Evolutionary conservation across 306 rosid genomes (phyloP), one percentile per base, ranked within the genome.

Genomic region (Rosa chinensis): DNA sequence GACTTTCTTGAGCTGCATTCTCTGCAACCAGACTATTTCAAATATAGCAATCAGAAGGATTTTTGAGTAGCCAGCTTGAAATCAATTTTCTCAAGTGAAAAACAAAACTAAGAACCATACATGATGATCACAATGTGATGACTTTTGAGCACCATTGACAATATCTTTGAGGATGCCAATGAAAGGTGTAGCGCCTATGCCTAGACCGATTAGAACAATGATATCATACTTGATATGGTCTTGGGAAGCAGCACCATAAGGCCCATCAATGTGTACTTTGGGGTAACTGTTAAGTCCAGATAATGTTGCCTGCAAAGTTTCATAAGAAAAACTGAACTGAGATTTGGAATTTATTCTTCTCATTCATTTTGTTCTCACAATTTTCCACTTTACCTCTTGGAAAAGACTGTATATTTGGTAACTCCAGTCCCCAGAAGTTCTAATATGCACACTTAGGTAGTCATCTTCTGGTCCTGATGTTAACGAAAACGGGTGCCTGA

Each of bases 401-500:
- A 89, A 94, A 64, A 89, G 86, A 75, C 79, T 86, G 85, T 90
- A 87, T 58, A 90, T 82, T 75, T 89, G 85, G 83, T 86, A 83
- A 82, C 97, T 94, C 98, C 98, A 90, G 78, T 92, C 98, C 70
- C 98, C 97, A 18, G 86, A 86, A 73, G 92, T 88, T 89, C 96
- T 83, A 52, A 94, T 92, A 81, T 94, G 98, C 76, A 92, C 94
- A 48, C 93, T 94, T 35, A 94, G 90, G 87, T 86, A 85, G 25
- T 87, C 89, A 78, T 94, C 97, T 84, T 88, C 88, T 73, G 96
- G 96, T 64, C 93, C 94, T 59, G 98, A 94, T 84, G 96, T 94
- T 80, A 94, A 81, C 79, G 98, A 92, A 85, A 88, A 94, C n/a
- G 98, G 97, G 59, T 94, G 98, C 97, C 98, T 92, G 90, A 76